Evolutionary conservation across 805 yeast genomes (phyloP).

Genomic region (Ogataea ganodermae): DNA sequence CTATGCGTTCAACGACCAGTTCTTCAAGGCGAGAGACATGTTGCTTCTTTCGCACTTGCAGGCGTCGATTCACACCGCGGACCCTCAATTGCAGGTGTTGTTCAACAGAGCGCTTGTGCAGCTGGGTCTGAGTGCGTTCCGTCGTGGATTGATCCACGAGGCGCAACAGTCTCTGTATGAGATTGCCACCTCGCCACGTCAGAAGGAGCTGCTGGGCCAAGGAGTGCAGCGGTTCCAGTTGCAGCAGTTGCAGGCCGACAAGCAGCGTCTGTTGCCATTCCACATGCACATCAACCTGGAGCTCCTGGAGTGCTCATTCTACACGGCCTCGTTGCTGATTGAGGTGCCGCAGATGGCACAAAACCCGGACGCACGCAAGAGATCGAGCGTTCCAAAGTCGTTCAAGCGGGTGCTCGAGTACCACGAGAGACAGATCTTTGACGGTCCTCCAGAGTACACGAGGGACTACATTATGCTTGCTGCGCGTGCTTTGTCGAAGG

Average conservation of each 20-base stretch:
- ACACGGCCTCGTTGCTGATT: constrained; percentile 83
- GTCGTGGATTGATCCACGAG: constrained; percentile 82
- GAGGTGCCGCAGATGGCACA: constrained; percentile 92
- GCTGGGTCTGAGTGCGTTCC: constrained; percentile 93
- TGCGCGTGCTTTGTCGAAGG: constrained; percentile 81
- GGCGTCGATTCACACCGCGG: constrained; percentile 79
- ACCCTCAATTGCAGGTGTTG: constrained; percentile 82
- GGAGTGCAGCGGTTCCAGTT: constrained; percentile 70
- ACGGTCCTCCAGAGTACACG: constrained; percentile 97
- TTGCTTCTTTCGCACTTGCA: constrained; percentile 84
- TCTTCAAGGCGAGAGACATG: constrained; percentile 83
- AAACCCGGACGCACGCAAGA: constrained; percentile 61
- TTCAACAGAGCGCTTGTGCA: constrained; percentile 96
- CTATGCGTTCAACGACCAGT: constrained; percentile 85
- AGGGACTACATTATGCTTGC: constrained; percentile 93
- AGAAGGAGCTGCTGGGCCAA: constrained; percentile 93
- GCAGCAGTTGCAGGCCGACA: constrained; percentile 52
- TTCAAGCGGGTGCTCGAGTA: constrained; percentile 89
- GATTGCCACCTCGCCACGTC: constrained; percentile 79
- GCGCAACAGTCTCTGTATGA: constrained; percentile 86
- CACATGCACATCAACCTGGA: constrained; percentile 98
- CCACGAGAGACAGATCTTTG: constrained; percentile 91
- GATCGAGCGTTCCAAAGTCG: constrained; percentile 62
- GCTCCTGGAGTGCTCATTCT: constrained; percentile 88
- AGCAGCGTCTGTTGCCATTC: constrained; percentile 88